Conservation (phyloP, 2,329 filamentous ascomycete species). For the Sordariomycetes sp. region DNA sequence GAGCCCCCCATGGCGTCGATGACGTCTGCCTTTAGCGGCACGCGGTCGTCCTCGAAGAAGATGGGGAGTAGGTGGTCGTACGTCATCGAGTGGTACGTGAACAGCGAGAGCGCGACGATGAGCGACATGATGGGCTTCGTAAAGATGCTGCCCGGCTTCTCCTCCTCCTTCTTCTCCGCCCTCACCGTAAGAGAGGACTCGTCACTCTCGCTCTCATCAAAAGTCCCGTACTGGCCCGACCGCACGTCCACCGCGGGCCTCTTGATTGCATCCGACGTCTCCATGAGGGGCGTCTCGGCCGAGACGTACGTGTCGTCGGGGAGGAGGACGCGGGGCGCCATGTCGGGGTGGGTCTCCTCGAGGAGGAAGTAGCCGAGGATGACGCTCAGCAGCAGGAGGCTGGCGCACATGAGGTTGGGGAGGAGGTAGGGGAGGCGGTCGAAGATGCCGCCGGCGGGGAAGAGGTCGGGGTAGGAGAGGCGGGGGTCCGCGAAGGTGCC, state of each 20-base stretch:
- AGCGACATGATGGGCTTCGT: slow-evolving; percentile 23
- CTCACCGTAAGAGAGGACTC: not conserved
- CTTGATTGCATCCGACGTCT: slow-evolving; percentile 61
- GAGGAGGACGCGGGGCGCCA: slow-evolving; percentile 16
- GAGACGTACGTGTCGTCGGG: slow-evolving; percentile 28
- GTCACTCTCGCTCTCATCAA: not conserved
- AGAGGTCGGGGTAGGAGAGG: slow-evolving; percentile 56
- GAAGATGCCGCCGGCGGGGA: slow-evolving; percentile 58
- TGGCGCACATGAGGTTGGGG: slow-evolving; percentile 75
- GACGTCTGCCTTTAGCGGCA: slow-evolving; percentile 13
- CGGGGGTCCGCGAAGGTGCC: slow-evolving; percentile 74
- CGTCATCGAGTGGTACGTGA: slow-evolving; percentile 91
- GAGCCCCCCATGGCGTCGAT: slow-evolving; percentile 4
- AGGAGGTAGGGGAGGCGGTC: slow-evolving; percentile 73
- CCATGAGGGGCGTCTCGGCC: slow-evolving; percentile 62
- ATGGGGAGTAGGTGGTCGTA: slow-evolving; percentile 88
- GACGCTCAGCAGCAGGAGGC: slow-evolving; percentile 65
- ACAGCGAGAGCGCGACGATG: slow-evolving; percentile 72
- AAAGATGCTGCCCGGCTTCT: slow-evolving; percentile 4
- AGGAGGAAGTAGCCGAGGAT: slow-evolving; percentile 68
- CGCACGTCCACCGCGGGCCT: slow-evolving; percentile 50
- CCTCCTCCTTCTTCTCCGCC: slow-evolving; percentile 17
- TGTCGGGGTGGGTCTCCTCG: slow-evolving; percentile 76
- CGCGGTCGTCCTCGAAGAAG: slow-evolving; percentile 69
- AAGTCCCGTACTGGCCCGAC: slow-evolving; percentile 53